Percentiles rank a stretch among this genome's conserved stretches.
Conservation (phyloP, 257 asterid genomes). For the Cordia subcordata region DNA sequence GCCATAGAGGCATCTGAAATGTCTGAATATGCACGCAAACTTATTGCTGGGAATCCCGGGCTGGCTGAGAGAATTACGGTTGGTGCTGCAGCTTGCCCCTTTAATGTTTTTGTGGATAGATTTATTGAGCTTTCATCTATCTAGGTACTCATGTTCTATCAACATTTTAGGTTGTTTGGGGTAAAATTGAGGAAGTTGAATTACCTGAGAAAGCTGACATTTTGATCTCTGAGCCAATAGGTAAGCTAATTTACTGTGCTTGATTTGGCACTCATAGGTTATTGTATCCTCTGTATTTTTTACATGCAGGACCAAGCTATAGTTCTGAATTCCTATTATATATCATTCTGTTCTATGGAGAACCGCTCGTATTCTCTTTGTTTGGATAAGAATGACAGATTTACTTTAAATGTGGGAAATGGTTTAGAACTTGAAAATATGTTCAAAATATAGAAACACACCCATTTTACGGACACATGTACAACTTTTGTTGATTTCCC, state of each 20-base stretch:
- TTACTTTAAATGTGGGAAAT: too few species aligned
- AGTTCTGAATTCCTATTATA: too few species aligned
- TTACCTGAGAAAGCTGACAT: slow-evolving; percentile 95
- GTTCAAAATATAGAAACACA: too few species aligned
- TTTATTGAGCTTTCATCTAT: slow-evolving; percentile 9
- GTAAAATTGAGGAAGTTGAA: slow-evolving; percentile 94
- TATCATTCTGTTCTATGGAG: too few species aligned
- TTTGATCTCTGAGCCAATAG: slow-evolving; percentile 98
- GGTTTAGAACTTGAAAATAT: too few species aligned
- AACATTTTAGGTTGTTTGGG: slow-evolving; percentile 70
- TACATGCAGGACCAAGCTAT: too few species aligned
- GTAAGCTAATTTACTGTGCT: slow-evolving; percentile 35
- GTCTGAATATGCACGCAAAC: slow-evolving; percentile 88
- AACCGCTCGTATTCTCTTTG: too few species aligned
- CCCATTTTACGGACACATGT: too few species aligned
- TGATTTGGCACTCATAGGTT: too few species aligned
- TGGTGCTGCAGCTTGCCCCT: slow-evolving; percentile 20
- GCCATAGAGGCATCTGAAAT: slow-evolving; percentile 99
- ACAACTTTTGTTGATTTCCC: too few species aligned
- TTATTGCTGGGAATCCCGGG: slow-evolving; percentile 84
- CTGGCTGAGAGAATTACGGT: slow-evolving; percentile 79
- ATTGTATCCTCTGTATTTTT: too few species aligned
- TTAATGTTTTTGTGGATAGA: slow-evolving; percentile 3
- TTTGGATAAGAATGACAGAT: too few species aligned
- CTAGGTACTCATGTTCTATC: slow-evolving; percentile 12